These are phyloP conservation scores for Monosporascus sp. DNA, from an alignment of 2,329 filamentous ascomycete species.

Conservation along the genomic window DNA sequence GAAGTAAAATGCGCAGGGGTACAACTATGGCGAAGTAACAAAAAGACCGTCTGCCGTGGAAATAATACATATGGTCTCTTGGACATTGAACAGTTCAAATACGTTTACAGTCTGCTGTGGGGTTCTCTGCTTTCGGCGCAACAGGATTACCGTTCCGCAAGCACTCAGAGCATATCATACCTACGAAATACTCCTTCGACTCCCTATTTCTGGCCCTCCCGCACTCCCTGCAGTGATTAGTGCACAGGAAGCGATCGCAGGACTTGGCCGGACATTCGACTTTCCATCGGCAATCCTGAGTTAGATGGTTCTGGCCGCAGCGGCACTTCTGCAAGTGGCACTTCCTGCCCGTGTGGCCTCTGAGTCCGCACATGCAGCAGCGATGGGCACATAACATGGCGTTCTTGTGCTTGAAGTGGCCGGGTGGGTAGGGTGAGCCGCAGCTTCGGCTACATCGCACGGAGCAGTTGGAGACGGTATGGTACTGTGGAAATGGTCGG, in stretches of 20 bases:
- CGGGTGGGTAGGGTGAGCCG: slow-evolving; percentile 18
- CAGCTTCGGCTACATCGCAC: slow-evolving; percentile 29
- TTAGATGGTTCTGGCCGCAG: slow-evolving; percentile 32
- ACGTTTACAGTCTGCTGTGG: too few relatives aligned
- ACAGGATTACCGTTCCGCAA: slow-evolving; percentile 16
- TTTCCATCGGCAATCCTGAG: slow-evolving; percentile 35
- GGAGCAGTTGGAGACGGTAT: slow-evolving; percentile 27
- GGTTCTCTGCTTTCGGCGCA: neutral
- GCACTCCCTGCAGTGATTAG: slow-evolving; percentile 31
- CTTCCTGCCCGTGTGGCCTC: slow-evolving; percentile 30
- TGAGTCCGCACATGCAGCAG: slow-evolving; percentile 38
- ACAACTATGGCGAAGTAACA: too few relatives aligned
- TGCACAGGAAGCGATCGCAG: slow-evolving; percentile 30
- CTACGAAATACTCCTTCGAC: slow-evolving; percentile 22
- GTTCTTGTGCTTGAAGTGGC: slow-evolving; percentile 25
- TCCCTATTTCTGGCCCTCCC: slow-evolving; percentile 19
- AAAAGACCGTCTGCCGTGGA: too few relatives aligned
- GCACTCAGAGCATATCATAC: slow-evolving; percentile 25
- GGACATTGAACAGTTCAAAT: too few relatives aligned
- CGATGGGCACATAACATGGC: slow-evolving; percentile 32
- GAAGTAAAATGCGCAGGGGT: too few relatives aligned
- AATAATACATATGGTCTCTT: too few relatives aligned
- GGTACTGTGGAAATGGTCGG: slow-evolving; percentile 31
- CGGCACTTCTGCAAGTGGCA: slow-evolving; percentile 30
- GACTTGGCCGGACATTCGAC: slow-evolving; percentile 27